phyloP scores from a whole-genome alignment of 306 rosid genomes.

The Begonia masoniana region DNA sequence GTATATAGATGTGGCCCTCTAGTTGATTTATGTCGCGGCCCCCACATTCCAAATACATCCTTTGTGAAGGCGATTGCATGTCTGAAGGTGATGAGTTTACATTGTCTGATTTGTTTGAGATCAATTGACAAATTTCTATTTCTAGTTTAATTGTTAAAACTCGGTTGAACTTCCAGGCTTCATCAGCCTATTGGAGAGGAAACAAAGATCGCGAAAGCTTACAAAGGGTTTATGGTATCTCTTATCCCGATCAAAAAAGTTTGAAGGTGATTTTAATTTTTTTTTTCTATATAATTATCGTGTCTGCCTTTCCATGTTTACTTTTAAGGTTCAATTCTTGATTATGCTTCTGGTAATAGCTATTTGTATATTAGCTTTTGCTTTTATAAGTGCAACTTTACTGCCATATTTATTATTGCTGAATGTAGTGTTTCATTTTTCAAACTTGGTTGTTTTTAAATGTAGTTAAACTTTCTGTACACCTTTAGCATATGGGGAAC shows the following conservation, averaged over 20 bases:
- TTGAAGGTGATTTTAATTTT: constrained; percentile 49
- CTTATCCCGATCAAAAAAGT: constrained; percentile 86
- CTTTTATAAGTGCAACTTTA: too few relatives aligned
- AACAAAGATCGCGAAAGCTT: constrained; percentile 82
- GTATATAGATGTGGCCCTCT: constrained; percentile 95
- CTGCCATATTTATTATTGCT: too few relatives aligned
- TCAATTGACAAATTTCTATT: not conserved
- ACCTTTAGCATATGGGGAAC: too few relatives aligned
- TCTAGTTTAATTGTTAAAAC: not conserved
- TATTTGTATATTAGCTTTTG: too few relatives aligned
- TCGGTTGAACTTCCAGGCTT: constrained; percentile 52
- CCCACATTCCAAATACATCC: constrained; percentile 93
- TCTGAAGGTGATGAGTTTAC: constrained; percentile 44
- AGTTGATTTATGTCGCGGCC: constrained; percentile 95
- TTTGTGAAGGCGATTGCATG: constrained; percentile 89
- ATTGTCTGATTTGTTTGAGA: constrained; percentile 6
- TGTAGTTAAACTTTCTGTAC: too few relatives aligned
- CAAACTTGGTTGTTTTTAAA: too few relatives aligned
- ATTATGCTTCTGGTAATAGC: too few relatives aligned
- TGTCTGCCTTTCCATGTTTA: too few relatives aligned
- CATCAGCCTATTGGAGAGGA: constrained; percentile 98
- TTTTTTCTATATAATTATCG: not conserved
- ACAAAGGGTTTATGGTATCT: constrained; percentile 95
- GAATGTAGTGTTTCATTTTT: too few relatives aligned
- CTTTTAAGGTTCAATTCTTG: too few relatives aligned